These are phyloP conservation scores for Rhizophora apiculata DNA, from an alignment of 345 rosid species.

Conservation along the genomic window DNA sequence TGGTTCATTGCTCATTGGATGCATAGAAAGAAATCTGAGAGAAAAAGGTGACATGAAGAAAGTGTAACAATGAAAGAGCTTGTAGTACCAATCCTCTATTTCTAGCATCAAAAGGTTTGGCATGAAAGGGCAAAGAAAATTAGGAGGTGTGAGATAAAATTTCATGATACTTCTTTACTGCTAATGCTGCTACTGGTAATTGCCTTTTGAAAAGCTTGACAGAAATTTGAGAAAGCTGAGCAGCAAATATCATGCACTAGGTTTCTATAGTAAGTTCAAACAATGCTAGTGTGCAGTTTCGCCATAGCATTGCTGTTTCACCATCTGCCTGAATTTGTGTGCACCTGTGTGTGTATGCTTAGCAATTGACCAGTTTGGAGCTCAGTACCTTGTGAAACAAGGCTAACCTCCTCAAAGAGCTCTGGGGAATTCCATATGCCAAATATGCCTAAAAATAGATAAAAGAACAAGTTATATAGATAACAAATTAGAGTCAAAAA, in stretches of 20 bases:
- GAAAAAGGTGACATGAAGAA: neutral
- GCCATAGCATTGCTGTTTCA: neutral
- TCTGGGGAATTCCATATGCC: conserved; percentile 75
- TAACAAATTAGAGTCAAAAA: conserved; percentile 2
- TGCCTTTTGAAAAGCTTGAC: neutral
- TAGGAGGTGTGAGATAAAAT: too few species aligned
- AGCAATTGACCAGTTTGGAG: conserved; percentile 13
- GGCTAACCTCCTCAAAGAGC: conserved; percentile 69
- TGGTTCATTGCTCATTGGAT: neutral
- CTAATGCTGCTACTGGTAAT: neutral
- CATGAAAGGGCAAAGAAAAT: neutral
- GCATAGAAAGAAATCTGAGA: conserved; percentile 4
- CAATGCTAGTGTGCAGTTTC: neutral
- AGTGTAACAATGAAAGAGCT: neutral
- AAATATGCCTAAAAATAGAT: conserved; percentile 60
- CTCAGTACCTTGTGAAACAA: conserved; percentile 86
- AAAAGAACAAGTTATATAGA: conserved; percentile 10
- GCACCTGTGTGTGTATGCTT: neutral
- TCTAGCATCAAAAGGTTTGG: neutral
- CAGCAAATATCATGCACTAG: neutral
- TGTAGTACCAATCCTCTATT: neutral
- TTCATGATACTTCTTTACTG: neutral
- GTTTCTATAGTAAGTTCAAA: neutral
- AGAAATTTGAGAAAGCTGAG: neutral
- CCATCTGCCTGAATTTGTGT: neutral